phyloP scores from a whole-genome alignment of 257 asterid genomes.

The Striga asiatica region DNA sequence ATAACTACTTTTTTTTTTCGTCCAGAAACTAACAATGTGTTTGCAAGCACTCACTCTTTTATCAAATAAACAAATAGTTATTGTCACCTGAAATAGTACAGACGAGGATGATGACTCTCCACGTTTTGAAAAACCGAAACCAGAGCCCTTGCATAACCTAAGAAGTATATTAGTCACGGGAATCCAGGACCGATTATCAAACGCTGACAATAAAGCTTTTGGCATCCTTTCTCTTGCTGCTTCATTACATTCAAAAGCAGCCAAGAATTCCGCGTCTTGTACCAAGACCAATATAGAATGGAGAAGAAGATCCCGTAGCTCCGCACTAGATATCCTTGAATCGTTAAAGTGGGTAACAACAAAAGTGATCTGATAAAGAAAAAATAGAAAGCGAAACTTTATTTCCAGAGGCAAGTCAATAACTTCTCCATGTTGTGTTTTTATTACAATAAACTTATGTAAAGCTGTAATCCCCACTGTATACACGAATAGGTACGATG shows the following conservation, averaged over 20 bases:
- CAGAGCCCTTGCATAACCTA: conserved; percentile 74
- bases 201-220: conserved; percentile 69
- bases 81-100: conserved; percentile 56
- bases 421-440: background rate
- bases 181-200: conserved; percentile 90
- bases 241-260: conserved; percentile 80
- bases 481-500: background rate
- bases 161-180: conserved; percentile 81
- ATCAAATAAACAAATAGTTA: conserved; percentile 1
- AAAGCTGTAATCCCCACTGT: background rate
- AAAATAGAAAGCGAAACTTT: too few species aligned
- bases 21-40: background rate
- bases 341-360: conserved; percentile 79
- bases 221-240: conserved; percentile 70
- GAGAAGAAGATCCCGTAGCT: conserved; percentile 85
- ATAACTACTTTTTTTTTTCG: background rate
- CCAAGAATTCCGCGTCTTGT: conserved; percentile 73
- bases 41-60: too few species aligned
- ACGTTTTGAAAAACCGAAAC: conserved; percentile 61
- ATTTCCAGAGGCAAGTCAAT: background rate
- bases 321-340: conserved; percentile 88
- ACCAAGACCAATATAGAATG: conserved; percentile 85
- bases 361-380: conserved; percentile 61
- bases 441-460: background rate
- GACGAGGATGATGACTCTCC: conserved; percentile 90